These are phyloP conservation scores for Fusarium chuoi DNA, from an alignment of 2,329 filamentous ascomycete genomes.

Conservation along the genomic window DNA sequence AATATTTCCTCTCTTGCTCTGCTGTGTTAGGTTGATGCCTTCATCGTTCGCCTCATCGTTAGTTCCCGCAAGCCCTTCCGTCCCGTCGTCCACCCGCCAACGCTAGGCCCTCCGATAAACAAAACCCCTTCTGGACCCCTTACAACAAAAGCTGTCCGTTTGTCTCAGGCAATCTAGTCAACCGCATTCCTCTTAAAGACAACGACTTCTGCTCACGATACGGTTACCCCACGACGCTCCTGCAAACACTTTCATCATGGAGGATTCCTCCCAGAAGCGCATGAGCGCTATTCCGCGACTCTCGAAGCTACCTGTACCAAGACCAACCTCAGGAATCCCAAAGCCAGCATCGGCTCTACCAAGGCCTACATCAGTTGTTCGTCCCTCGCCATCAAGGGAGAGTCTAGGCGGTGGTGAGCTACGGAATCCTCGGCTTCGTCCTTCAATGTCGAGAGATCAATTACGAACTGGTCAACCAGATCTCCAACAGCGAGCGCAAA, in stretches of 20 bases:
- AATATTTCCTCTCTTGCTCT: neutral
- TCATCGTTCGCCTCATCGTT: slow-evolving; percentile 16
- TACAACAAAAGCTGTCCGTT: slow-evolving; percentile 13
- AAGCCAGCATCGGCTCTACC: slow-evolving; percentile 43
- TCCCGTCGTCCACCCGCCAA: slow-evolving; percentile 43
- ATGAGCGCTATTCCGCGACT: slow-evolving; percentile 50
- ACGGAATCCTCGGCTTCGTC: slow-evolving; percentile 54
- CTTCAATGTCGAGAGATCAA: slow-evolving; percentile 54
- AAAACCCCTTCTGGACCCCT: slow-evolving; percentile 12
- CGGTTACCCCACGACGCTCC: neutral
- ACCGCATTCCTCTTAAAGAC: slow-evolving; percentile 26
- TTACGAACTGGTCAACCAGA: slow-evolving; percentile 42
- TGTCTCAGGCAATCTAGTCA: neutral
- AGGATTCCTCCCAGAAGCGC: slow-evolving; percentile 50
- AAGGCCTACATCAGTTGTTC: slow-evolving; percentile 43
- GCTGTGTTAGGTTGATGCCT: neutral
- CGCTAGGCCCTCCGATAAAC: slow-evolving; percentile 35
- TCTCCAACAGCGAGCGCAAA: slow-evolving; percentile 51
- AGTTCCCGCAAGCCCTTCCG: slow-evolving; percentile 39
- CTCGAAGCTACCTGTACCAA: slow-evolving; percentile 53
- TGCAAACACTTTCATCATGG: slow-evolving; percentile 41
- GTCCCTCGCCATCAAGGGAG: slow-evolving; percentile 46
- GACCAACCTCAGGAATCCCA: slow-evolving; percentile 47
- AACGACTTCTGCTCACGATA: neutral
- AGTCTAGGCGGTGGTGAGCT: slow-evolving; percentile 47